phyloP scores from a whole-genome alignment of 2,329 filamentous ascomycete genomes.

The Sporothrix euskadiensis region DNA sequence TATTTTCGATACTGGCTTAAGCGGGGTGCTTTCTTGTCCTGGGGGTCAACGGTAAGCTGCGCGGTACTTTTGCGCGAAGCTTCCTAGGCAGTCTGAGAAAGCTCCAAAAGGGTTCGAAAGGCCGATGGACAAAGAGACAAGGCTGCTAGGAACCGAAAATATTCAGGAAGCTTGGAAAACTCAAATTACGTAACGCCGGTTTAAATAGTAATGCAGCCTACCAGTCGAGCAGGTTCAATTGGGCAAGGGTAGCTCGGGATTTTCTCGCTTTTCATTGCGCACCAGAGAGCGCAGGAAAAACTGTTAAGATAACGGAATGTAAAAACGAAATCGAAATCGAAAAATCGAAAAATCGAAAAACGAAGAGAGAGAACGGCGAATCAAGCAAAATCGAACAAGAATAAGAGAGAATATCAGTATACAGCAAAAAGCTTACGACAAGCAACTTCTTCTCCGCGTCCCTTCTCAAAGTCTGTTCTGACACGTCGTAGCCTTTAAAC shows the following conservation, averaged over 20 bases:
- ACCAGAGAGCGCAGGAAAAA: not conserved
- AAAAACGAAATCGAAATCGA: not conserved
- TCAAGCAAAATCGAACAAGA: not conserved
- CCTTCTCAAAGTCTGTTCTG: not conserved
- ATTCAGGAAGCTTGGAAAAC: not conserved
- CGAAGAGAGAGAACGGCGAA: too few species aligned
- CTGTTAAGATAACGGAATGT: not conserved
- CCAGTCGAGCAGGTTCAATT: not conserved
- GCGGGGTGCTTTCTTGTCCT: not conserved
- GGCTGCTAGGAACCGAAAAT: not conserved
- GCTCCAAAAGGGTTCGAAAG: not conserved
- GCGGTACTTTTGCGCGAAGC: not conserved
- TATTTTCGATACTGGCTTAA: not conserved
- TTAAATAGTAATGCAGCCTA: slow-evolving; percentile 10
- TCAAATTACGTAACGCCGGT: not conserved
- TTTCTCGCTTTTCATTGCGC: slow-evolving; percentile 1
- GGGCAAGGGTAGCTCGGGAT: not conserved
- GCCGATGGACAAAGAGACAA: not conserved
- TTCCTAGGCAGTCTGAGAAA: too few species aligned
- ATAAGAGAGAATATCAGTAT: not conserved
- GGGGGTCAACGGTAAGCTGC: not conserved
- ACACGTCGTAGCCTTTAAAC: not conserved
- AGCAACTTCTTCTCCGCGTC: not conserved
- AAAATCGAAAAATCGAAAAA: not conserved
- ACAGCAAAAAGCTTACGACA: not conserved